phyloP scores from a whole-genome alignment of 176 grass and related monocot species.

The Rhipidocladum racemiflorum region DNA sequence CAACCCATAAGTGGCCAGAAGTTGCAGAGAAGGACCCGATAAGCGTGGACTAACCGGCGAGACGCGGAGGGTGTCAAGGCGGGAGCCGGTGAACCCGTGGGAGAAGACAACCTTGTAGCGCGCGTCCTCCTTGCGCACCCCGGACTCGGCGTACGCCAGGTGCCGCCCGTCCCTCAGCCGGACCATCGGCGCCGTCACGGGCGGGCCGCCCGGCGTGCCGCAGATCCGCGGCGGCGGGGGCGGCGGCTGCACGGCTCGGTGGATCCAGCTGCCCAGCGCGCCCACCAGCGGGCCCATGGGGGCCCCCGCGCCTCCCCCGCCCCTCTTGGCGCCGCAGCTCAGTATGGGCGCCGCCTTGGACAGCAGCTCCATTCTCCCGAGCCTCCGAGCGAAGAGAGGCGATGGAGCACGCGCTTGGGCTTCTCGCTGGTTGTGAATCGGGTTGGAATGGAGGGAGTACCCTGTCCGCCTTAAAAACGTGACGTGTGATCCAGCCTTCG shows the following conservation, averaged over 20 bases:
- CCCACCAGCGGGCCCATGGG: conserved; percentile 27
- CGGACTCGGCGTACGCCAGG: conserved; percentile 73
- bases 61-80: conserved; percentile 38
- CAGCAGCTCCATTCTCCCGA: conserved; percentile 35
- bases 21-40: neutral
- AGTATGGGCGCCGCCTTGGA: conserved; percentile 35
- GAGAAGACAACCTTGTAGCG: conserved; percentile 64
- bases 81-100: conserved; percentile 68
- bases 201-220: conserved; percentile 47
- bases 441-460: neutral
- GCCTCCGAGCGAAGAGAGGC: neutral
- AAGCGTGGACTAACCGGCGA: conserved; percentile 42
- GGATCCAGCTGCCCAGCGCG: conserved; percentile 43
- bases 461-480: neutral
- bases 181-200: conserved; percentile 58
- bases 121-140: conserved; percentile 57
- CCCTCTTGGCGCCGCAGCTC: conserved; percentile 30
- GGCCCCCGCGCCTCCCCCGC: neutral
- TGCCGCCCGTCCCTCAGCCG: conserved; percentile 61
- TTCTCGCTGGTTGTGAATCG: neutral
- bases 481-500: conserved; percentile 18
- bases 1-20: neutral
- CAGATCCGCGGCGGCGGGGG: conserved; percentile 42
- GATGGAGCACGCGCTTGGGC: neutral
- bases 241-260: conserved; percentile 20